phyloP scores from a whole-genome alignment of 1,284 basidiomycete species.

The Megacollybia platyphylla region DNA sequence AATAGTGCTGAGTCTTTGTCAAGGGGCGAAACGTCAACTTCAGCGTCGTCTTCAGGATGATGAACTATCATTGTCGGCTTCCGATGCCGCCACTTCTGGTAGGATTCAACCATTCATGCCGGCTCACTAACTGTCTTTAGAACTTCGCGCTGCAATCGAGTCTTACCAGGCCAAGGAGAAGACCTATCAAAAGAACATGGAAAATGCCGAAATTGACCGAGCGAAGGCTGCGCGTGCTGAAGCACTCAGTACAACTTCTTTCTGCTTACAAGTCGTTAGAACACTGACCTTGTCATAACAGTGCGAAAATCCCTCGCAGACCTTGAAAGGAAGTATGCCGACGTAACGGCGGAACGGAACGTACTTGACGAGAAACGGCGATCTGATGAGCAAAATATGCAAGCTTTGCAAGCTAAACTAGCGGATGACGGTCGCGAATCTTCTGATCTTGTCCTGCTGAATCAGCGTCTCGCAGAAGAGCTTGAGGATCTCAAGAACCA shows the following conservation, averaged over 20 bases:
- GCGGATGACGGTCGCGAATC: slow-evolving; percentile 59
- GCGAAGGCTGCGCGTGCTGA: slow-evolving; percentile 57
- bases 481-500: slow-evolving; percentile 68
- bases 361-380: slow-evolving; percentile 37
- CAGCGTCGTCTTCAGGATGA: slow-evolving; percentile 54
- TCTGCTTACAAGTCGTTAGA: neutral
- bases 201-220: slow-evolving; percentile 57
- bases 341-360: slow-evolving; percentile 41
- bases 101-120: slow-evolving; percentile 7
- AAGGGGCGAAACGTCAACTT: slow-evolving; percentile 49
- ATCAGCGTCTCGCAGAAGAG: slow-evolving; percentile 56
- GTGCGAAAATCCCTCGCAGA: slow-evolving; percentile 51
- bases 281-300: slow-evolving; percentile 14
- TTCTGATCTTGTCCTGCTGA: slow-evolving; percentile 51
- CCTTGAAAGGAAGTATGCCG: slow-evolving; percentile 46
- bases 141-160: slow-evolving; percentile 51
- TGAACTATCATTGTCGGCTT: slow-evolving; percentile 47
- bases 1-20: neutral
- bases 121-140: slow-evolving; percentile 16
- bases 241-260: slow-evolving; percentile 13
- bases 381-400: slow-evolving; percentile 39
- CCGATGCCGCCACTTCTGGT: slow-evolving; percentile 51
- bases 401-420: slow-evolving; percentile 50
- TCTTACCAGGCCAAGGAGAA: slow-evolving; percentile 55
- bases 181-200: slow-evolving; percentile 47